phyloP scores from a whole-genome alignment of 2,329 filamentous ascomycete genomes.

The Epichloe festucae region DNA sequence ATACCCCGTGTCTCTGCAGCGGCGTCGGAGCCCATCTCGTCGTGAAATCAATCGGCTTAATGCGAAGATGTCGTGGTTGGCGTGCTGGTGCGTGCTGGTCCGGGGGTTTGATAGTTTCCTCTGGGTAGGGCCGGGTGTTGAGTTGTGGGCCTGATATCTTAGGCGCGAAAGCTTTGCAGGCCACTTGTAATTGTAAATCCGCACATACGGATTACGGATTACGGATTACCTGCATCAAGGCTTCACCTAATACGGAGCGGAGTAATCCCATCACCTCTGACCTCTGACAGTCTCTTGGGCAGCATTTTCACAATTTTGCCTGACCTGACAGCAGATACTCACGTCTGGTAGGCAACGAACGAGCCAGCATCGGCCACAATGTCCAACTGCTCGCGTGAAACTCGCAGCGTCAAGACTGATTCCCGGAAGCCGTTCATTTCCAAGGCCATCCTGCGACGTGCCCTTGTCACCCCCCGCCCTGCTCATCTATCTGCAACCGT shows the following conservation, averaged over 20 bases:
- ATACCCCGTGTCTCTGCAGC: conserved; percentile 26
- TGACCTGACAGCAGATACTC: not conserved
- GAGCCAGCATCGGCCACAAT: not conserved
- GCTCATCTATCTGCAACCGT: too few relatives aligned
- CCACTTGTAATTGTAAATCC: too few relatives aligned
- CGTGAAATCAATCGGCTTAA: conserved; percentile 20
- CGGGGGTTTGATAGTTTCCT: conserved; percentile 12
- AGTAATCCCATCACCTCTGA: too few relatives aligned
- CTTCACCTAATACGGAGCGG: not conserved
- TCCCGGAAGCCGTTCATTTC: too few relatives aligned
- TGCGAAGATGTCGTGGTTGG: conserved; percentile 15
- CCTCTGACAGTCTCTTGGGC: not conserved
- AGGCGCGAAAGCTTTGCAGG: conserved; percentile 8
- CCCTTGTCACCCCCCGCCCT: not conserved
- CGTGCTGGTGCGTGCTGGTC: conserved; percentile 7
- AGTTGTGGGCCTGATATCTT: conserved; percentile 13
- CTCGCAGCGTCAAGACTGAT: not conserved
- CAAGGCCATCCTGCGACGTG: not conserved
- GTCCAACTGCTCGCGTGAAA: not conserved
- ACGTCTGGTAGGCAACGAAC: not conserved
- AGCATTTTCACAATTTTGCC: not conserved
- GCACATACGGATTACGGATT: too few relatives aligned
- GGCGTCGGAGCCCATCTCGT: conserved; percentile 24
- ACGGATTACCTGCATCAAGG: not conserved
- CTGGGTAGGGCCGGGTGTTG: conserved; percentile 14